Evolutionary conservation across 345 rosid genomes (phyloP).

Genomic region (Rhodomyrtus tomentosa): DNA sequence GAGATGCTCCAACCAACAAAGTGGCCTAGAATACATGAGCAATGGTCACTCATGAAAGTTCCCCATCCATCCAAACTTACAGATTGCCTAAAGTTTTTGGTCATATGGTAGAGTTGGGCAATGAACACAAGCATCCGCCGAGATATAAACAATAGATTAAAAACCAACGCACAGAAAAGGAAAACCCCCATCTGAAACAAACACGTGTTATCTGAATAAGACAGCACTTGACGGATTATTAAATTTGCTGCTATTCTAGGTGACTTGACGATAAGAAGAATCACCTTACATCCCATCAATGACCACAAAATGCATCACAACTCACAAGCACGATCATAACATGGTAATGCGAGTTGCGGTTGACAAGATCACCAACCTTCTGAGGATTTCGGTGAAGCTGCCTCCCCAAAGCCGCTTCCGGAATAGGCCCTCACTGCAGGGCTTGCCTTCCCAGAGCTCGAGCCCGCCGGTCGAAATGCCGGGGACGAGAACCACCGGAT

Average conservation of each 20-base stretch:
- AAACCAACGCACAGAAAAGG: neutral
- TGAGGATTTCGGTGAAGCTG: slow-evolving; percentile 47
- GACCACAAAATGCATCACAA: neutral
- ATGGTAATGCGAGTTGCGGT: neutral
- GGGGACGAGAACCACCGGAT: slow-evolving; percentile 73
- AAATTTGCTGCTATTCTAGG: neutral
- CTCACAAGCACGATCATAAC: neutral
- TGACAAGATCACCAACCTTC: slow-evolving; percentile 19
- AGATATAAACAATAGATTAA: neutral
- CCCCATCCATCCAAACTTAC: neutral
- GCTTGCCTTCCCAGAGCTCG: slow-evolving; percentile 73
- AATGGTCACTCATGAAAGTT: neutral
- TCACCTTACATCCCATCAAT: neutral
- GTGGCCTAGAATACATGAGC: slow-evolving; percentile 26
- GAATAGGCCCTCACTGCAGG: slow-evolving; percentile 62
- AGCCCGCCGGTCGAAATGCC: slow-evolving; percentile 70
- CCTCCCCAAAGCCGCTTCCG: slow-evolving; percentile 77
- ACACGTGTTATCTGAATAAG: no score
- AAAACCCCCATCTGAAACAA: neutral
- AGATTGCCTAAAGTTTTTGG: neutral
- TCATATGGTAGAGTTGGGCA: neutral
- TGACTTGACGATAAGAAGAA: neutral
- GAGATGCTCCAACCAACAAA: slow-evolving; percentile 69
- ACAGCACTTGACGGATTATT: neutral
- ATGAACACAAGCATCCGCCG: neutral